Conservation (phyloP, 1,284 basidiomycete species). For the Pseudozyma tsukubaensis region DNA sequence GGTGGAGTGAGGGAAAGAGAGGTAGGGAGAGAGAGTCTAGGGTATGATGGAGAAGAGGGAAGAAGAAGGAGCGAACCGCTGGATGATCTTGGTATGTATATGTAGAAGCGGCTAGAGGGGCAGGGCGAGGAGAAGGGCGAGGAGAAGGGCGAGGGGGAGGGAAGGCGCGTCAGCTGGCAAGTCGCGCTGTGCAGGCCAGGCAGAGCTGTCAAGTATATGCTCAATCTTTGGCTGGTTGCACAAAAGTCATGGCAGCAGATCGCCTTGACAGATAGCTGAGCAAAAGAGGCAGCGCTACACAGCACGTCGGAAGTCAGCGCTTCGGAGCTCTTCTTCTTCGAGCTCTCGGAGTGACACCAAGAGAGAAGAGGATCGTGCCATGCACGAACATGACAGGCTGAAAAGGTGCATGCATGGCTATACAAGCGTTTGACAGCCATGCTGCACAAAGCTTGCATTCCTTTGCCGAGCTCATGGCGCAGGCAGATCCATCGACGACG, state of each 20-base stretch:
- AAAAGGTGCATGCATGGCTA: neutral
- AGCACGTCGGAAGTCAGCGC: neutral
- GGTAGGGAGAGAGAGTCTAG: constrained; percentile 1
- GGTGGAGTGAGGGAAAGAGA: constrained; percentile 5
- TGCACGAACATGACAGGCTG: constrained; percentile 3
- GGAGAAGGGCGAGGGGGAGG: neutral
- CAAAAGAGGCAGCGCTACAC: neutral
- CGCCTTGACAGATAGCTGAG: neutral
- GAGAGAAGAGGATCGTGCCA: neutral
- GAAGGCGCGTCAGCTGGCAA: neutral
- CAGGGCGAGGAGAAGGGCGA: neutral
- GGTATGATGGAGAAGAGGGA: constrained; percentile 4
- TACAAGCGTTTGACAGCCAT: neutral
- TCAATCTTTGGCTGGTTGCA: neutral
- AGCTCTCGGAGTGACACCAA: neutral
- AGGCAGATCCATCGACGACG: neutral
- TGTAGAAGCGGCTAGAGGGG: neutral
- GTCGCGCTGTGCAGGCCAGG: too few relatives aligned
- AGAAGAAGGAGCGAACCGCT: neutral
- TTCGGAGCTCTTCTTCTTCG: neutral
- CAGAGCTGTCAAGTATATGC: too few relatives aligned
- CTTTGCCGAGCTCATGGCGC: constrained; percentile 6
- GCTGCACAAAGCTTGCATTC: neutral
- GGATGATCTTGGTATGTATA: constrained; percentile 10
- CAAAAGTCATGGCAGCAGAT: constrained; percentile 1